A percentile compares a stretch with the other conserved stretches of the same genome.
Conservation (phyloP, 805 yeast species). For the Schizosaccharomyces osmophilus region DNA sequence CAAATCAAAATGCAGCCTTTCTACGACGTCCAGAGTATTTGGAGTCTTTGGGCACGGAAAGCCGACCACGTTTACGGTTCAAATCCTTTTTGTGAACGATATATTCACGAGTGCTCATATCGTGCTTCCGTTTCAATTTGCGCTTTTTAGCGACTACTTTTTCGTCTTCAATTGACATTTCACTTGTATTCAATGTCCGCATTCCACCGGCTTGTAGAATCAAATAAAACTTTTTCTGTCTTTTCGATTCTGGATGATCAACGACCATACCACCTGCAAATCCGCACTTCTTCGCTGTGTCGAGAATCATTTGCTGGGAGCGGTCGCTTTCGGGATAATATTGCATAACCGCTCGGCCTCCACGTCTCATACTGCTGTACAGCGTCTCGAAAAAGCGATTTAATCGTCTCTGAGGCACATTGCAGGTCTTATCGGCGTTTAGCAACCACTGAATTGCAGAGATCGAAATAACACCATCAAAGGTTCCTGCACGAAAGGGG, state of each 20-base stretch:
- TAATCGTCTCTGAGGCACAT: constrained; percentile 65
- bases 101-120: constrained; percentile 57
- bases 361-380: constrained; percentile 65
- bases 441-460: constrained; percentile 96
- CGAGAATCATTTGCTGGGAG: constrained; percentile 53
- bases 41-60: constrained; percentile 56
- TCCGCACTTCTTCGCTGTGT: constrained; percentile 80
- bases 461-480: constrained; percentile 87
- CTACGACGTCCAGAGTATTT: constrained; percentile 74
- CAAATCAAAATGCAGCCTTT: constrained; percentile 30
- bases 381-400: constrained; percentile 67
- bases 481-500: constrained; percentile 87
- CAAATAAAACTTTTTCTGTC: constrained; percentile 71
- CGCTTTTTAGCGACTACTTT: constrained; percentile 59
- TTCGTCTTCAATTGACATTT: constrained; percentile 13
- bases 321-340: constrained; percentile 81
- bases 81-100: constrained; percentile 79
- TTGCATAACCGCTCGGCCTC: constrained; percentile 94
- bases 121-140: constrained; percentile 25
- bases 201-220: constrained; percentile 70
- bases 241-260: constrained; percentile 81
- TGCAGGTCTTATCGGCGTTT: constrained; percentile 66
- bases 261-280: constrained; percentile 88
- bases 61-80: constrained; percentile 72
- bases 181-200: constrained; percentile 14